Evolutionary conservation across 805 yeast genomes (phyloP).

Genomic region (Suhomyces pyralidae): DNA sequence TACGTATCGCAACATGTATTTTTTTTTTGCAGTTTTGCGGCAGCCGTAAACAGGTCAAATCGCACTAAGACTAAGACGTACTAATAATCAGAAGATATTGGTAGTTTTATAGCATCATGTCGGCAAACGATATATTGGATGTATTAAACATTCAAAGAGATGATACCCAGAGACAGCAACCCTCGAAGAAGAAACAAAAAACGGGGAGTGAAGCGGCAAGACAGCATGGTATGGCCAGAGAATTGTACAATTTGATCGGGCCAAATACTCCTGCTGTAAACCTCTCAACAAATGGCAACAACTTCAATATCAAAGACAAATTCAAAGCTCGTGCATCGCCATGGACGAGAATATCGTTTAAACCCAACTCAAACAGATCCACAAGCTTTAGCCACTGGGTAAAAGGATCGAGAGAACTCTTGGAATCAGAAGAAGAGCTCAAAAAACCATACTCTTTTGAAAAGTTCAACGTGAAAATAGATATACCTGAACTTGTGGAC

Average conservation of each 20-base stretch:
- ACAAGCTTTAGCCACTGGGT: constrained; percentile 76
- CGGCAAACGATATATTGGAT: constrained; percentile 62
- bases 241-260: constrained; percentile 82
- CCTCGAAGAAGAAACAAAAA: constrained; percentile 41
- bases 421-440: constrained; percentile 28
- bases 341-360: constrained; percentile 72
- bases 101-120: constrained; percentile 14
- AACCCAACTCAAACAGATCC: constrained; percentile 47
- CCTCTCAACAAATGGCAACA: constrained; percentile 19
- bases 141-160: constrained; percentile 66
- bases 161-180: constrained; percentile 28
- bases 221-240: constrained; percentile 80
- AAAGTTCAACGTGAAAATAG: constrained; percentile 65
- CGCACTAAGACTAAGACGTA: neutral
- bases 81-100: neutral
- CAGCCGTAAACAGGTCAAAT: neutral
- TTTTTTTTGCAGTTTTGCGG: neutral
- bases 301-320: constrained; percentile 61
- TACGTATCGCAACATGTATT: neutral
- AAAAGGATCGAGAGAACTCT: constrained; percentile 57
- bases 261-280: constrained; percentile 84
- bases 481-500: constrained; percentile 63
- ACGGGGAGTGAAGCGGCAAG: constrained; percentile 19
- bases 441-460: constrained; percentile 61
- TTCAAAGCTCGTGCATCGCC: constrained; percentile 71